Evolutionary conservation across 176 grass and related monocot genomes (phyloP).

Genomic region (Zea luxurians): DNA sequence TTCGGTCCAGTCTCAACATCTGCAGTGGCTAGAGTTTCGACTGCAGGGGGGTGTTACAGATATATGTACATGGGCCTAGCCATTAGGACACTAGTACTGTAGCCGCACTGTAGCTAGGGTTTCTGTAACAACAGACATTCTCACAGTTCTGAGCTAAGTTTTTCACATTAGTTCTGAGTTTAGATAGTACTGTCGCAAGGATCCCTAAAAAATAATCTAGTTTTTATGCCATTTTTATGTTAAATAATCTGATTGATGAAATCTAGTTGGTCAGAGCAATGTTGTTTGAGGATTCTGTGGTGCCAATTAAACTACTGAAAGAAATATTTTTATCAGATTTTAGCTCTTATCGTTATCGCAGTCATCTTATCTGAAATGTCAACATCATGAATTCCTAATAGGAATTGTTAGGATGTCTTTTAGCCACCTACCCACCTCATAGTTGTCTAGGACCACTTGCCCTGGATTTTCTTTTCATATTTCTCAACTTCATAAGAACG

Average conservation of each 20-base stretch:
- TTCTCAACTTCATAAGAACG: background rate
- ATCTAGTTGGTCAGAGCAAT: background rate
- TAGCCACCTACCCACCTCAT: conserved; percentile 18
- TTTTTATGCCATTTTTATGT: no score
- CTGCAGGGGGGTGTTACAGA: no score
- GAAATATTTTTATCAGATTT: background rate
- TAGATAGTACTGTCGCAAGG: no score
- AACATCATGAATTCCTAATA: conserved; percentile 42
- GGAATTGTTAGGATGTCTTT: conserved; percentile 23
- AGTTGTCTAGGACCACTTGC: background rate
- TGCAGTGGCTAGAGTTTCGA: no score
- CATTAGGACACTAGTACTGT: no score
- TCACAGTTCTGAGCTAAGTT: no score
- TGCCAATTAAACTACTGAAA: background rate
- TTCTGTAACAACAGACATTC: no score
- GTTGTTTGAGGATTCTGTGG: background rate
- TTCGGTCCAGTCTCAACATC: no score
- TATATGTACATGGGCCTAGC: no score
- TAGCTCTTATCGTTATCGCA: conserved; percentile 8
- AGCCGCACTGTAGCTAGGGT: no score
- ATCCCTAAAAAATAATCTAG: no score
- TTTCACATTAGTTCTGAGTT: no score
- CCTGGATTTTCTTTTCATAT: background rate
- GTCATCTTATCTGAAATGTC: conserved; percentile 32
- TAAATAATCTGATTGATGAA: background rate